These are phyloP conservation scores for Curvularia lunata DNA, from an alignment of 2,329 filamentous ascomycete genomes.

Conservation along the genomic window DNA sequence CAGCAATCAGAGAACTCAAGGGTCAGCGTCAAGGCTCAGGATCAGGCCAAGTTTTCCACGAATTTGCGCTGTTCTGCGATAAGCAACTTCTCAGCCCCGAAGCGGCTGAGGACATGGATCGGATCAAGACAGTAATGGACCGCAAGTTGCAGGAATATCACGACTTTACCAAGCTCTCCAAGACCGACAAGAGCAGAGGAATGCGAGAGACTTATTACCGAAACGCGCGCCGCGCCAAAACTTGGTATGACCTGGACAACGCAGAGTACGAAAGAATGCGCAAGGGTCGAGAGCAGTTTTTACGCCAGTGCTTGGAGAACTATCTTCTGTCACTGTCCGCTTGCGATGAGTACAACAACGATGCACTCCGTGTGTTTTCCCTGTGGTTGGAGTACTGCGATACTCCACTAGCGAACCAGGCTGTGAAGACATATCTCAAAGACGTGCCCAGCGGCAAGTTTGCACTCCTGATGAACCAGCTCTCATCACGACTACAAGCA, in stretches of 20 bases:
- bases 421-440: slow-evolving; percentile 72
- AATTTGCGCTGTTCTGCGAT: slow-evolving; percentile 95
- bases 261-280: slow-evolving; percentile 82
- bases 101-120: slow-evolving; percentile 80
- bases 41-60: slow-evolving; percentile 88
- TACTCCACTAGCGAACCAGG: slow-evolving; percentile 76
- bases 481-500: slow-evolving; percentile 88
- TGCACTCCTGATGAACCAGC: slow-evolving; percentile 89
- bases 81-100: slow-evolving; percentile 89
- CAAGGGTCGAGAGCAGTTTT: slow-evolving; percentile 77
- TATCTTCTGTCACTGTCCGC: slow-evolving; percentile 85
- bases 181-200: slow-evolving; percentile 52
- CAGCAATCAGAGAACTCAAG: slow-evolving; percentile 81
- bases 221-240: slow-evolving; percentile 74
- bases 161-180: slow-evolving; percentile 70
- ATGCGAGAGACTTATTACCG: slow-evolving; percentile 60
- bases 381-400: slow-evolving; percentile 89
- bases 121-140: slow-evolving; percentile 78
- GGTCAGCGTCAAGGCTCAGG: slow-evolving; percentile 71
- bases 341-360: slow-evolving; percentile 87
- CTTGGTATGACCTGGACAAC: slow-evolving; percentile 89
- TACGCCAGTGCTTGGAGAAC: slow-evolving; percentile 90
- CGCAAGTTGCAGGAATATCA: slow-evolving; percentile 81
- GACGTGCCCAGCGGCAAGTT: slow-evolving; percentile 91
- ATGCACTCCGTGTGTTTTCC: slow-evolving; percentile 88